Percentiles rank a stretch among this genome's conserved stretches.
These are phyloP conservation scores for Aureobasidium sp. DNA, from an alignment of 2,329 filamentous ascomycete genomes.

Conservation along the genomic window DNA sequence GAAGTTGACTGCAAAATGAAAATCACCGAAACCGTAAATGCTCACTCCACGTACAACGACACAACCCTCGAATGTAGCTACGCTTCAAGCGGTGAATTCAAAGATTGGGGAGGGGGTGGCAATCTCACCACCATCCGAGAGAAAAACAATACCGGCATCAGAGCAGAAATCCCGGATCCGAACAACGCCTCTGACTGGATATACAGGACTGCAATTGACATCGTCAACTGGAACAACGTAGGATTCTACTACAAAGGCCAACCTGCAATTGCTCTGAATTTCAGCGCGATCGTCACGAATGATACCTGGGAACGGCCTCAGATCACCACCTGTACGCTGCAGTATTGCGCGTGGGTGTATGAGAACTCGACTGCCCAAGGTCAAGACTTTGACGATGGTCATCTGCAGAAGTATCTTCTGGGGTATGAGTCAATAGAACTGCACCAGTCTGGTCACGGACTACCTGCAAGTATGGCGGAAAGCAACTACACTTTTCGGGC, in stretches of 20 bases:
- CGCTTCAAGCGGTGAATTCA: background rate
- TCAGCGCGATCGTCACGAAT: background rate
- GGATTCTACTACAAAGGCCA: background rate
- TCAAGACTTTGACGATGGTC: background rate
- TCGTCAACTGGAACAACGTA: background rate
- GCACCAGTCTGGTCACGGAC: background rate
- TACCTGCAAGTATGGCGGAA: background rate
- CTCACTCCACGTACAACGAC: too few species aligned
- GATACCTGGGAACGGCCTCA: constrained; percentile 3
- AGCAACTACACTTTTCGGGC: background rate
- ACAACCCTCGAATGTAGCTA: background rate
- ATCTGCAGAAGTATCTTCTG: background rate
- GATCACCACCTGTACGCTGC: background rate
- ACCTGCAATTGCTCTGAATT: background rate
- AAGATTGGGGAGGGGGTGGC: background rate
- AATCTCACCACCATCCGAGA: background rate
- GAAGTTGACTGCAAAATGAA: background rate
- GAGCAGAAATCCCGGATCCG: background rate
- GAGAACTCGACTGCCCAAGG: background rate
- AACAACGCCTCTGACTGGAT: background rate
- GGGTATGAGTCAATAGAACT: background rate
- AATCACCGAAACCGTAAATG: too few species aligned
- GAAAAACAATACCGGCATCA: too few species aligned
- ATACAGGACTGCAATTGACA: background rate
- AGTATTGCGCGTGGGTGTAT: background rate